phyloP scores from a whole-genome alignment of 495 filamentous ascomycete genomes.

The Penicillium simplicissimum region DNA sequence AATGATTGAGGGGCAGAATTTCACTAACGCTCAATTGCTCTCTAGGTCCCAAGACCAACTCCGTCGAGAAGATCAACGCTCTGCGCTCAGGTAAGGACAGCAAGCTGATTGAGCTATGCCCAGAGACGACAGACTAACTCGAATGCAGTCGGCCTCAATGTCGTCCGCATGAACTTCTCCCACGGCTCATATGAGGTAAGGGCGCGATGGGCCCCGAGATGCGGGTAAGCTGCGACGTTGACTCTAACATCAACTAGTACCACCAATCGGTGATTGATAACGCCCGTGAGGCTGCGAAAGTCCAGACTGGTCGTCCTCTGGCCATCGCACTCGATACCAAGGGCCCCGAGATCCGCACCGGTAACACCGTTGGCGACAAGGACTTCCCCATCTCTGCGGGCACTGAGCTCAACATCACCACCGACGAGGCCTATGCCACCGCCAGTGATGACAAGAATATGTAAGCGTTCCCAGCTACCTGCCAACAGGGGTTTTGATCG shows the following conservation, averaged over 20 bases:
- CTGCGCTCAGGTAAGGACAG: constrained; percentile 65
- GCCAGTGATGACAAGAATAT: constrained; percentile 86
- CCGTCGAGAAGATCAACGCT: constrained; percentile 90
- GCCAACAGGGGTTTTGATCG: neutral
- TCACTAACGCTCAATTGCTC: constrained; percentile 21
- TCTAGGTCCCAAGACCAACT: constrained; percentile 94
- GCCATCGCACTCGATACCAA: constrained; percentile 99
- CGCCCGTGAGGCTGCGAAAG: constrained; percentile 77
- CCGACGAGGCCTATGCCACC: constrained; percentile 91
- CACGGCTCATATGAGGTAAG: constrained; percentile 88
- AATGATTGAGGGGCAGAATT: constrained; percentile 3
- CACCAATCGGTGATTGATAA: constrained; percentile 97
- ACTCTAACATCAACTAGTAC: constrained; percentile 53
- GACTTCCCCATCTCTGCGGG: constrained; percentile 87
- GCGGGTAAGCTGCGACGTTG: constrained; percentile 9
- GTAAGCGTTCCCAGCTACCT: constrained; percentile 54
- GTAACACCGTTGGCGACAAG: constrained; percentile 80
- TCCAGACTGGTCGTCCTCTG: constrained; percentile 76
- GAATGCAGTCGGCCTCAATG: constrained; percentile 76
- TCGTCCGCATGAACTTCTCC: constrained; percentile 99
- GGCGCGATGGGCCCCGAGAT: constrained; percentile 6
- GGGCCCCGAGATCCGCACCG: constrained; percentile 97
- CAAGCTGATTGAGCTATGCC: neutral
- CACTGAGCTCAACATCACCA: constrained; percentile 87
- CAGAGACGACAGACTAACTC: constrained; percentile 16